These are phyloP conservation scores for Megacollybia marginata DNA, from an alignment of 768 basidiomycete genomes.

Conservation along the genomic window DNA sequence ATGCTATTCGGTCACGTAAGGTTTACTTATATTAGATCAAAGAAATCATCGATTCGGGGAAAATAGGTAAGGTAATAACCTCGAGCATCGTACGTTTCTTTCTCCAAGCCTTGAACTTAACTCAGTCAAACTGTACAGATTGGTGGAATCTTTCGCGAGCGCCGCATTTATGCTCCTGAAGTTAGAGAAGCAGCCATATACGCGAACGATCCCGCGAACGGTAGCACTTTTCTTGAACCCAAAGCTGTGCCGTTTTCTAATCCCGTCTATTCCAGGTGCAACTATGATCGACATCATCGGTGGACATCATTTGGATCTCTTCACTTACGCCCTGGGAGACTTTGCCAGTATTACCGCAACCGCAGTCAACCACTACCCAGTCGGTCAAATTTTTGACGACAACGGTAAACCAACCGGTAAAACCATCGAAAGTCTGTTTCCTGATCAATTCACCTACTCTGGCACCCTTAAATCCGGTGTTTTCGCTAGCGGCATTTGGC, in stretches of 20 bases:
- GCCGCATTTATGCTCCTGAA: conserved; percentile 8
- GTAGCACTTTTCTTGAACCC: no score
- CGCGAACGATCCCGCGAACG: conserved; percentile 3
- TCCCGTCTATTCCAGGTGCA: conserved; percentile 10
- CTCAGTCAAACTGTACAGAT: no score
- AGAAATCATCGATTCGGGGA: no score
- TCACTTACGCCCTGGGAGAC: conserved; percentile 23
- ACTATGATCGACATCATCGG: conserved; percentile 17
- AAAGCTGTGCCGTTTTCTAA: not conserved
- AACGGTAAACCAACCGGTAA: conserved; percentile 18
- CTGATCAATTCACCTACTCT: no score
- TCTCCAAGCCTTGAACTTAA: no score
- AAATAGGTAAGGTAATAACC: no score
- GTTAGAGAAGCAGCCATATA: conserved; percentile 7
- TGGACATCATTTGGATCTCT: conserved; percentile 21
- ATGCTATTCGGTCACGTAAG: no score
- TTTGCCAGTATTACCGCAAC: conserved; percentile 21
- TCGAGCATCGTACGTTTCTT: no score
- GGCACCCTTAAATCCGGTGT: no score
- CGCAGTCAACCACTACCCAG: conserved; percentile 17
- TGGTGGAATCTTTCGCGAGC: conserved; percentile 4
- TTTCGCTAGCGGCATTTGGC: no score
- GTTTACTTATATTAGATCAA: no score
- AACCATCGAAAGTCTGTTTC: conserved; percentile 11
- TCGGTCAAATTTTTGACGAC: conserved; percentile 15